phyloP scores from a whole-genome alignment of 164 flowering plant species.

The Sextonia rubra region DNA sequence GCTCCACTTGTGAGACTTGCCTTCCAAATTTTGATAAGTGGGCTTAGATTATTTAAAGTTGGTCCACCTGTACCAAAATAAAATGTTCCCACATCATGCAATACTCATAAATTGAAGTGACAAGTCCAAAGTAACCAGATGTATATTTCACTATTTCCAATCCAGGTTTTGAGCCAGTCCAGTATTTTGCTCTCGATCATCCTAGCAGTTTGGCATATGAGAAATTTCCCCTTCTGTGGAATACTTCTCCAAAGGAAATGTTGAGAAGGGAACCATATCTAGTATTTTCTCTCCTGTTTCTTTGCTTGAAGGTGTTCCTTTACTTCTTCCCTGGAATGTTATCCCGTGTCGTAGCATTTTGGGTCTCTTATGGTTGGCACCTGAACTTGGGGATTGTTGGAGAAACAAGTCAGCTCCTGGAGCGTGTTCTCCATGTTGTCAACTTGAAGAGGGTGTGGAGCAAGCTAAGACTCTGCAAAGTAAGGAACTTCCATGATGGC shows the following conservation, averaged over 20 bases:
- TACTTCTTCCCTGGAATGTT: conserved; percentile 34
- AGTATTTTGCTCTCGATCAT: conserved; percentile 16
- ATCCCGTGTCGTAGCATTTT: conserved; percentile 38
- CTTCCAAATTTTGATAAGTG: not conserved
- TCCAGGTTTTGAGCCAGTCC: conserved; percentile 24
- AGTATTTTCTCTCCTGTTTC: conserved; percentile 45
- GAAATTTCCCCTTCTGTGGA: conserved; percentile 19
- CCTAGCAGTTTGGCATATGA: conserved; percentile 10
- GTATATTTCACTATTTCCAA: not conserved
- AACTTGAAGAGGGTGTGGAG: conserved; percentile 68
- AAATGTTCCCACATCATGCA: not conserved
- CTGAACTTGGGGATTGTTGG: conserved; percentile 70
- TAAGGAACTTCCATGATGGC: conserved; percentile 63
- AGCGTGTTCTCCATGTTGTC: conserved; percentile 45
- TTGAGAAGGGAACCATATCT: conserved; percentile 52
- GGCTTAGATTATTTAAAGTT: not conserved
- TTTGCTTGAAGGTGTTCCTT: conserved; percentile 33
- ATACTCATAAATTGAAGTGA: not conserved
- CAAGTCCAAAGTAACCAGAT: not conserved
- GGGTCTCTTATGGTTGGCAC: conserved; percentile 48
- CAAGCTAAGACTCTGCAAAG: conserved; percentile 55
- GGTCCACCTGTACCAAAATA: not conserved
- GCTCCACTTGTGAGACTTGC: no score
- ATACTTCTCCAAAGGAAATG: conserved; percentile 29
- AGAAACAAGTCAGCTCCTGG: conserved; percentile 63